Evolutionary conservation across 2,329 filamentous ascomycete species (phyloP).

Genomic region (Colletotrichum chrysophilum): DNA sequence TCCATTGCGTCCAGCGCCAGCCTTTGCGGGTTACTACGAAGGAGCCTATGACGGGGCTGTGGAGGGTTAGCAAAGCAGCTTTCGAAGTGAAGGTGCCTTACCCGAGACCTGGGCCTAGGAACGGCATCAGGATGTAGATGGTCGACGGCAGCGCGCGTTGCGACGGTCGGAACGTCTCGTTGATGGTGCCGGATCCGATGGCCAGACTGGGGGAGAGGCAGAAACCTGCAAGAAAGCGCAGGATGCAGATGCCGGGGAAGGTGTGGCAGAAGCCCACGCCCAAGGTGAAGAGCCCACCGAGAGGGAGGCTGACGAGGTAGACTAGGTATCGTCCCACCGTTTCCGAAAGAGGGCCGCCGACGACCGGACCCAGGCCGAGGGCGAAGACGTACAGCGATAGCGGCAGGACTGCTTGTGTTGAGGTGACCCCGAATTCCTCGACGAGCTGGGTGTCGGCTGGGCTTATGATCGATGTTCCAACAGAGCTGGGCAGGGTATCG

Average conservation of each 20-base stretch:
- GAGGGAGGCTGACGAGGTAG: slow-evolving; percentile 49
- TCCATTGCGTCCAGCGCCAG: slow-evolving; percentile 62
- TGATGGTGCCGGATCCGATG: slow-evolving; percentile 53
- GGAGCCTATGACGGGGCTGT: slow-evolving; percentile 52
- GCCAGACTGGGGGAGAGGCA: slow-evolving; percentile 54
- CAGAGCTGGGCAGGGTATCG: slow-evolving; percentile 43
- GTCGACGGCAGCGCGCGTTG: slow-evolving; percentile 47
- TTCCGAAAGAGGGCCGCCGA: slow-evolving; percentile 65
- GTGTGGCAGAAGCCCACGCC: slow-evolving; percentile 57
- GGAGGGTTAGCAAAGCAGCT: not conserved
- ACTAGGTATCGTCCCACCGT: slow-evolving; percentile 59
- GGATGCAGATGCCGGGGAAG: slow-evolving; percentile 55
- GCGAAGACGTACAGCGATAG: slow-evolving; percentile 66
- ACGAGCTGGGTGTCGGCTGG: slow-evolving; percentile 51
- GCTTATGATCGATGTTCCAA: slow-evolving; percentile 60
- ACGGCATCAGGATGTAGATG: slow-evolving; percentile 55
- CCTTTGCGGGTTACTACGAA: slow-evolving; percentile 49
- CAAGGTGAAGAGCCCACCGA: slow-evolving; percentile 60
- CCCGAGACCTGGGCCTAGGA: slow-evolving; percentile 58
- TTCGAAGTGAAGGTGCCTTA: slow-evolving; percentile 29
- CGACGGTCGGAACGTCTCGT: slow-evolving; percentile 51
- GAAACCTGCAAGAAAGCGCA: slow-evolving; percentile 63
- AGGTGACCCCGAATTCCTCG: slow-evolving; percentile 56
- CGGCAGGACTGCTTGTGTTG: slow-evolving; percentile 62
- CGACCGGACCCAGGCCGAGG: slow-evolving; percentile 62